Base-by-base conservation (phyloP, 768 basidiomycete species). In the Mycena filopes region DNA sequence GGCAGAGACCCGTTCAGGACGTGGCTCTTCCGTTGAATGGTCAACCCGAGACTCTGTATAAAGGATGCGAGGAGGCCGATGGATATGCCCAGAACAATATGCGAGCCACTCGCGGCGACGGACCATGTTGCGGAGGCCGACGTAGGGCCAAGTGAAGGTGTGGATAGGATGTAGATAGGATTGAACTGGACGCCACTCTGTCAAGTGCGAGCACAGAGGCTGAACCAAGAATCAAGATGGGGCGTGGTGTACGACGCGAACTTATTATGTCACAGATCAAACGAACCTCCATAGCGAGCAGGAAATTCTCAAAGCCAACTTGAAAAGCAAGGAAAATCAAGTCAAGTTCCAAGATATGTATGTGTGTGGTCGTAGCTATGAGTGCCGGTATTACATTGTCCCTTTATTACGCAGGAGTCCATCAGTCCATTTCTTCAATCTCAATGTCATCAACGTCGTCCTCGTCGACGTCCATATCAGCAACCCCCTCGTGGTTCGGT, bases 1-100 rank as follows among this genome's bases (percentile, higher is more conserved):
- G 94, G 93, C 13, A 91, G 82, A 3, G 80, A 77, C 70, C 94
- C 92, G 73, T 96, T 93, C 53, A 90, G 79, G 51, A 97, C 86
- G 83, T 98, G 96, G 70, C 93, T 94, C 82, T 96, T 95, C 65
- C 96, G 89, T 75, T 97, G 96, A 59, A 98, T 89, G 26, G 96
- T 96, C 43, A 98, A 84, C 21, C 95, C 54, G 41, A 63, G 55
- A 42, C 54, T 55, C 33, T 63, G 55, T 8, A 63, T 57, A 42
- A 55, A 63, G 29, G 62, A 93, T 18, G 94, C 92, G 15, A 94
- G 75, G 42, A 98, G 86, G 26, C 95, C 95, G 60, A 83, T 79
- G 65, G 81, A 63, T 54, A 87, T 86, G 41, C 85, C 86, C 40
- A 85, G 77, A 53, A 83, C 80, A 71, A 87, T 75, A 55, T 76